A percentile compares a stretch with the other conserved stretches of the same genome.
These are phyloP conservation scores for Boletus rex-veris DNA, from an alignment of 768 basidiomycete species.

Conservation along the genomic window DNA sequence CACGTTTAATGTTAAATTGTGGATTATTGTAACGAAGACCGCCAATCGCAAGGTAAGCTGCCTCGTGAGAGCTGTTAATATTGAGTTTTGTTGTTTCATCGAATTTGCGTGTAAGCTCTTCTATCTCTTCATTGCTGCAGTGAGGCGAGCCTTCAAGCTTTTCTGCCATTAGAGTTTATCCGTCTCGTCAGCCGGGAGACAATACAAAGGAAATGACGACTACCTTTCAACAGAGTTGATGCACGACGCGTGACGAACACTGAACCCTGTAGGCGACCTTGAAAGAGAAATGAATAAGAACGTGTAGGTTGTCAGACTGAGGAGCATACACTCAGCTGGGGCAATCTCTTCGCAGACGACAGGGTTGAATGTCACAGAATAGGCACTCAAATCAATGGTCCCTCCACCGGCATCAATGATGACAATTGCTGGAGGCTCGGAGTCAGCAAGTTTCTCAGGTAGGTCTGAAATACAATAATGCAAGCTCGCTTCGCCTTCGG, in stretches of 20 bases:
- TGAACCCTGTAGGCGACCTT: slow-evolving; percentile 46
- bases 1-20: slow-evolving; percentile 3
- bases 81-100: slow-evolving; percentile 7
- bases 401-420: slow-evolving; percentile 44
- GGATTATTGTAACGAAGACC: background rate
- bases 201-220: background rate
- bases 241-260: slow-evolving; percentile 46
- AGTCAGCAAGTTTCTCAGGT: background rate
- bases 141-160: slow-evolving; percentile 6
- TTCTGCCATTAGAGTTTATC: background rate
- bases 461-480: slow-evolving; percentile 42
- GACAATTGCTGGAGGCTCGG: slow-evolving; percentile 33
- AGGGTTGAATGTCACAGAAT: slow-evolving; percentile 21
- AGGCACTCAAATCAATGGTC: slow-evolving; percentile 37
- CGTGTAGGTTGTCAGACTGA: background rate
- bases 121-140: background rate
- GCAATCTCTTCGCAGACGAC: slow-evolving; percentile 32
- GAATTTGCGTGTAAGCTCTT: slow-evolving; percentile 2
- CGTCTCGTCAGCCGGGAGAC: background rate
- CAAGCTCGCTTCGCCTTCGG: slow-evolving; percentile 24
- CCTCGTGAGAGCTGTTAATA: background rate
- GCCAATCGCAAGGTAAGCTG: background rate
- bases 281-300: background rate
- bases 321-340: slow-evolving; percentile 25
- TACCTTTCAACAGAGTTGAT: slow-evolving; percentile 33